These are phyloP conservation scores for Penicillium odoratum DNA, from an alignment of 495 filamentous ascomycete genomes.

Conservation along the genomic window DNA sequence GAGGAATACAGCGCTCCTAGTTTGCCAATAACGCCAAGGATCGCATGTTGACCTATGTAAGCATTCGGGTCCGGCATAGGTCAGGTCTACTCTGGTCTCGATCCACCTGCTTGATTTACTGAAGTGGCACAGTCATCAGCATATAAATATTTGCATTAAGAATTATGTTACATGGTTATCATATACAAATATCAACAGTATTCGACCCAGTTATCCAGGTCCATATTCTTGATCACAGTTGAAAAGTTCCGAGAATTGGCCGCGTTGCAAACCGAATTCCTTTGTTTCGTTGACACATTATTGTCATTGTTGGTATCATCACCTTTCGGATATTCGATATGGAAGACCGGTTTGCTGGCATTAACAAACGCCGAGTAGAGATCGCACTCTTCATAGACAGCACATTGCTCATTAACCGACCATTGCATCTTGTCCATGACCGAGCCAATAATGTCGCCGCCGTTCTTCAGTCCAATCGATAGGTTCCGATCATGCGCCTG, in stretches of 20 bases:
- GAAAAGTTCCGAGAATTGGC: slow-evolving; percentile 50
- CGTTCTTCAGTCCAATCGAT: slow-evolving; percentile 68
- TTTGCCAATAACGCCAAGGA: neutral
- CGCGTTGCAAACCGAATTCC: slow-evolving; percentile 37
- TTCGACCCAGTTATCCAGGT: slow-evolving; percentile 59
- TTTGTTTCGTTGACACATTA: slow-evolving; percentile 26
- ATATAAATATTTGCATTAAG: neutral
- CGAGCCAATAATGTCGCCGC: slow-evolving; percentile 54
- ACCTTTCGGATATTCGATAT: slow-evolving; percentile 67
- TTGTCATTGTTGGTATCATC: slow-evolving; percentile 41
- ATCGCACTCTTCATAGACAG: slow-evolving; percentile 57
- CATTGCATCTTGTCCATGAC: slow-evolving; percentile 63
- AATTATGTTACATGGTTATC: neutral
- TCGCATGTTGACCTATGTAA: neutral
- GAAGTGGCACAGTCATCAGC: neutral
- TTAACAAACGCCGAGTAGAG: slow-evolving; percentile 56
- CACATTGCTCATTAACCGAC: slow-evolving; percentile 73
- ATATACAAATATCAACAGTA: slow-evolving; percentile 35
- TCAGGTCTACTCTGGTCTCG: neutral
- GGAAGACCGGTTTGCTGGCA: slow-evolving; percentile 67
- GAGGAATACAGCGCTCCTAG: neutral
- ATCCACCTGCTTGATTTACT: neutral
- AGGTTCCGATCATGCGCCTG: slow-evolving; percentile 48
- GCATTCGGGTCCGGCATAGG: neutral
- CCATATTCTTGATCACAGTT: slow-evolving; percentile 64